Evolutionary conservation across 108 stramenopile species (phyloP), one percentile per base, ranked within the genome.

Genomic region (Cylindrotheca closterium): DNA sequence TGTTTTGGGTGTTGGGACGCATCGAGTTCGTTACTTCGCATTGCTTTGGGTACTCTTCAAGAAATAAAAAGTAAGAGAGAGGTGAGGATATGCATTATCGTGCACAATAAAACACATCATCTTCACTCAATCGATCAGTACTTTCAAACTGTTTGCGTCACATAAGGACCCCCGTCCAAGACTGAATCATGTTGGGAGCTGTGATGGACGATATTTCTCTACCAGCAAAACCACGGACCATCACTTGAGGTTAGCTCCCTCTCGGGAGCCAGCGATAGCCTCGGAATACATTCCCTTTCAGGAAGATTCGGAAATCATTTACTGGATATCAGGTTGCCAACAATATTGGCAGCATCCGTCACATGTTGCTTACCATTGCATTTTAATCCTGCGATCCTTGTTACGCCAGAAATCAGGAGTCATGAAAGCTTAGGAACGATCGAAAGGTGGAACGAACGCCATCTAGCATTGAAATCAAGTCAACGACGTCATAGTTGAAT

Each of bases 121-220:
- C n/a, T n/a, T n/a, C n/a, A n/a, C n/a, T n/a, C n/a, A n/a, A n/a
- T n/a, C n/a, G n/a, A n/a, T n/a, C n/a, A n/a, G n/a, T n/a, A n/a
- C n/a, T n/a, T n/a, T n/a, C n/a, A 31, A 60, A 65, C 55, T 77
- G 76, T 77, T 71, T 77, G 65, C 76, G 63, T 70, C 69, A 59
- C 68, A 77, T 77, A 77, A 77, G 76, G 76, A 77, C 76, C 76
- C 76, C 63, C 31, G 46, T 61, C 55, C 37, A 37, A 23, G 63
- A 64, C 58, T 59, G 63, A 51, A 50, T 30, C 63, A 65, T 56
- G 49, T 54, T 32, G 33, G 58, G 65, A 56, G 77, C 77, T 78
- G 77, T 78, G 77, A 78, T 72, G 71, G 66, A 71, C 71, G 77
- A 78, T 78, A 78, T 72, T 58, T 18, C 30, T 78, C 67, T 78